Evolutionary conservation across 2,329 filamentous ascomycete genomes (phyloP).

Genomic region (Cryoendolithus antarcticus): DNA sequence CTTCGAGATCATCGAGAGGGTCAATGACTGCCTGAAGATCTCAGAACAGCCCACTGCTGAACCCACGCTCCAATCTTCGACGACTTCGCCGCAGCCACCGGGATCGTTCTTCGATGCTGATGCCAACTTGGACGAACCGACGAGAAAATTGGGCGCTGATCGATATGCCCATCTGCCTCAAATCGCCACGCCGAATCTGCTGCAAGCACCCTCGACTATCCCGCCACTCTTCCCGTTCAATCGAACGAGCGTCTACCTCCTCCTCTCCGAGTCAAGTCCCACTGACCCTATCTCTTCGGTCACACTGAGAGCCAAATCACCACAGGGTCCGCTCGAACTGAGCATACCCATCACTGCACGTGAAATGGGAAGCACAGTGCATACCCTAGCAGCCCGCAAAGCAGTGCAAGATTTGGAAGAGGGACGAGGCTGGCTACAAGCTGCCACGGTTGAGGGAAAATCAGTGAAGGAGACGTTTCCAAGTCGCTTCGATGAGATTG

Average conservation of each 20-base stretch:
- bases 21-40: constrained; percentile 37
- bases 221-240: constrained; percentile 56
- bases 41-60: not conserved
- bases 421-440: constrained; percentile 51
- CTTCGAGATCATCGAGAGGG: constrained; percentile 51
- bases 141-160: constrained; percentile 14
- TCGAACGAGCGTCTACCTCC: constrained; percentile 52
- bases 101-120: constrained; percentile 50
- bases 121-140: constrained; percentile 31
- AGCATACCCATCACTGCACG: constrained; percentile 49
- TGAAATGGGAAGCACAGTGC: constrained; percentile 43
- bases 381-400: constrained; percentile 59
- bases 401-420: constrained; percentile 58
- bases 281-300: constrained; percentile 42
- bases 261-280: constrained; percentile 43
- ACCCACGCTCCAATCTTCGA: not conserved
- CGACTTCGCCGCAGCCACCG: constrained; percentile 15
- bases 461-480: constrained; percentile 36
- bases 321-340: constrained; percentile 48
- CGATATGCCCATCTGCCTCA: constrained; percentile 42
- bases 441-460: constrained; percentile 34
- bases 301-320: constrained; percentile 44
- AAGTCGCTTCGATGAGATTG: constrained; percentile 45
- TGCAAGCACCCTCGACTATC: constrained; percentile 53
- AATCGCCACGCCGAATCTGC: constrained; percentile 41